phyloP scores from a whole-genome alignment of 345 rosid genomes.

The Odontarrhena argentea region DNA sequence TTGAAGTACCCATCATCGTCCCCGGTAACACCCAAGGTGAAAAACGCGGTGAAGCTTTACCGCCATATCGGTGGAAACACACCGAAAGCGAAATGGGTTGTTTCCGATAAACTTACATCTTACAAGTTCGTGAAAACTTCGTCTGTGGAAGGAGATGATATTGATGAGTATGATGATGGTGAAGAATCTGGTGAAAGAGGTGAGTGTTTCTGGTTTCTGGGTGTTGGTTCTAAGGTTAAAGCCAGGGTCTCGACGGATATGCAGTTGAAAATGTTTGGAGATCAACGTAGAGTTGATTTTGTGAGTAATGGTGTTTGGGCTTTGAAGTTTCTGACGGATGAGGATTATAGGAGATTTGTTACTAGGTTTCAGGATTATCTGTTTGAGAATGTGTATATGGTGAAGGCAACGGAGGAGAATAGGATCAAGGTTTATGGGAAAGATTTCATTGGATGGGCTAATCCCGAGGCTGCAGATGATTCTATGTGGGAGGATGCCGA shows the following conservation, averaged over 20 bases:
- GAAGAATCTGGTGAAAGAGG: constrained; percentile 42
- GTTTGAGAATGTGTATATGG: constrained; percentile 81
- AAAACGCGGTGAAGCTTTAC: constrained; percentile 74
- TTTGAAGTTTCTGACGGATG: constrained; percentile 67
- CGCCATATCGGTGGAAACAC: constrained; percentile 83
- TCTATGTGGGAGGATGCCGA: constrained; percentile 94
- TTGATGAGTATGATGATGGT: constrained; percentile 48
- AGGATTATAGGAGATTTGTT: constrained; percentile 67
- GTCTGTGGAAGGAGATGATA: constrained; percentile 34
- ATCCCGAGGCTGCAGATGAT: constrained; percentile 88
- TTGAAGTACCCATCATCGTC: constrained; percentile 50
- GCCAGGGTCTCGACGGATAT: constrained; percentile 71
- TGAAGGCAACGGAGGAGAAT: constrained; percentile 66
- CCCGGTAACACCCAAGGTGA: constrained; percentile 37
- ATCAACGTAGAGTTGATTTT: constrained; percentile 79
- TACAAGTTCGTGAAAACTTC: constrained; percentile 54
- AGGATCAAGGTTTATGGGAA: constrained; percentile 79
- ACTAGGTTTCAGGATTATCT: constrained; percentile 69
- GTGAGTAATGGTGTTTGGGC: constrained; percentile 87
- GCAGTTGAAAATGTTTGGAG: constrained; percentile 90
- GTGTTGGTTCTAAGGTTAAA: constrained; percentile 66
- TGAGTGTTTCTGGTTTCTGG: constrained; percentile 64
- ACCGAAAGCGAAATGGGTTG: constrained; percentile 80
- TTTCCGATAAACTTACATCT: constrained; percentile 60
- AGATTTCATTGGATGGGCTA: constrained; percentile 89